Evolutionary conservation across 352 stramenopile genomes (phyloP).

Genomic region (Bremia lactucae): DNA sequence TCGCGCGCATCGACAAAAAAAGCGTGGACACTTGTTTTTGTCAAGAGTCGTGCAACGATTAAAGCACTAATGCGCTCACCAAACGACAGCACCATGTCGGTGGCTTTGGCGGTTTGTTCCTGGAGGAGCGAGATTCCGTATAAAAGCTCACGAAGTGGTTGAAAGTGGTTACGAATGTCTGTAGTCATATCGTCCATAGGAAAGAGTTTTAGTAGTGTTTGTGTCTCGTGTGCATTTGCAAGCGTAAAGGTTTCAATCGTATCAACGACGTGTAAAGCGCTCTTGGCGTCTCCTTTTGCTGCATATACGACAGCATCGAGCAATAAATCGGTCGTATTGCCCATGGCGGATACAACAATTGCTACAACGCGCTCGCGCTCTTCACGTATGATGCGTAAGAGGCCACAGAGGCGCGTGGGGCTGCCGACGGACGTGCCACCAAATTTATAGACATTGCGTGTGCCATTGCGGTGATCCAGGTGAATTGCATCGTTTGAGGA

Average conservation of each 20-base stretch:
- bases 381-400: conserved; percentile 53
- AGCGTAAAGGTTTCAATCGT: conserved; percentile 47
- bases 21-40: conserved; percentile 44
- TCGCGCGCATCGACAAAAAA: conserved; percentile 60
- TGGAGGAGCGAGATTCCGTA: conserved; percentile 67
- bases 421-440: conserved; percentile 68
- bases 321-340: conserved; percentile 64
- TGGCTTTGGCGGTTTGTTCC: conserved; percentile 53
- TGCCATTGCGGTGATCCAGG: conserved; percentile 44
- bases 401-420: conserved; percentile 42
- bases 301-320: conserved; percentile 55
- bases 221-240: conserved; percentile 59
- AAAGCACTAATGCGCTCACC: conserved; percentile 65
- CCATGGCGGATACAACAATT: conserved; percentile 74
- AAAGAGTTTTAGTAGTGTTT: conserved; percentile 20
- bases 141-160: conserved; percentile 63
- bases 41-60: conserved; percentile 57
- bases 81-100: conserved; percentile 72
- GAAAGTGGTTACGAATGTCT: conserved; percentile 49
- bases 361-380: conserved; percentile 48
- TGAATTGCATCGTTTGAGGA: conserved; percentile 7
- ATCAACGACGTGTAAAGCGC: conserved; percentile 42
- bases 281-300: conserved; percentile 35
- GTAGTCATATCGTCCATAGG: conserved; percentile 43
- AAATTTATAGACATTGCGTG: conserved; percentile 80